phyloP scores from a whole-genome alignment of 2,329 filamentous ascomycete genomes.

The Aspergillaceae sp. region DNA sequence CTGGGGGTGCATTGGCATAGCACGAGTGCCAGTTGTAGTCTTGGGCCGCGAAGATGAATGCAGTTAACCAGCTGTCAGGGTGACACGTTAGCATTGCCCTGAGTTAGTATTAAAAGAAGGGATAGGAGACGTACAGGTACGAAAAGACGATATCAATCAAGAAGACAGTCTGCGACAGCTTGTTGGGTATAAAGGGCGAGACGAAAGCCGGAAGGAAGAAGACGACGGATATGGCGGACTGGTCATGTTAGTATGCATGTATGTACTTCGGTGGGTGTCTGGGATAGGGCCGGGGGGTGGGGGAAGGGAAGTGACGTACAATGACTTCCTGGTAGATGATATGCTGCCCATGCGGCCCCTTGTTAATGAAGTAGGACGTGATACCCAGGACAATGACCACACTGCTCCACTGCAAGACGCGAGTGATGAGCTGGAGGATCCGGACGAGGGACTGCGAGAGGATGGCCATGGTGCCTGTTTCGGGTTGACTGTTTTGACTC shows the following conservation, averaged over 20 bases:
- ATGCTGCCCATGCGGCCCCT: conserved; percentile 23
- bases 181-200: conserved; percentile 31
- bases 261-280: neutral
- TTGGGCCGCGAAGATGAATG: conserved; percentile 41
- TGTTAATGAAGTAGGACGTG: conserved; percentile 31
- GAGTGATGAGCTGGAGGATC: conserved; percentile 23
- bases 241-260: neutral
- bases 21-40: conserved; percentile 34
- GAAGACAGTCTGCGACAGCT: conserved; percentile 31
- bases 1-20: conserved; percentile 22
- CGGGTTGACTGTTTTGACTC: neutral
- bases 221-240: conserved; percentile 29
- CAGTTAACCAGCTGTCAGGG: conserved; percentile 35
- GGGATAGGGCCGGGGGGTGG: too few relatives aligned
- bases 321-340: conserved; percentile 34
- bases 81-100: conserved; percentile 2
- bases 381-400: conserved; percentile 36
- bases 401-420: conserved; percentile 30
- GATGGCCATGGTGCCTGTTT: conserved; percentile 5
- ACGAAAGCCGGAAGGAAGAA: conserved; percentile 38
- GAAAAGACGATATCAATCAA: conserved; percentile 38
- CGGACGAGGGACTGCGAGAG: conserved; percentile 19
- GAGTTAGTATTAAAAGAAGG: neutral
- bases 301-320: conserved; percentile 16
- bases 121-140: conserved; percentile 31